Percentiles rank a stretch among this genome's conserved stretches.
These are phyloP conservation scores for Fusarium piperis DNA, from an alignment of 2,329 filamentous ascomycete genomes.

Conservation along the genomic window DNA sequence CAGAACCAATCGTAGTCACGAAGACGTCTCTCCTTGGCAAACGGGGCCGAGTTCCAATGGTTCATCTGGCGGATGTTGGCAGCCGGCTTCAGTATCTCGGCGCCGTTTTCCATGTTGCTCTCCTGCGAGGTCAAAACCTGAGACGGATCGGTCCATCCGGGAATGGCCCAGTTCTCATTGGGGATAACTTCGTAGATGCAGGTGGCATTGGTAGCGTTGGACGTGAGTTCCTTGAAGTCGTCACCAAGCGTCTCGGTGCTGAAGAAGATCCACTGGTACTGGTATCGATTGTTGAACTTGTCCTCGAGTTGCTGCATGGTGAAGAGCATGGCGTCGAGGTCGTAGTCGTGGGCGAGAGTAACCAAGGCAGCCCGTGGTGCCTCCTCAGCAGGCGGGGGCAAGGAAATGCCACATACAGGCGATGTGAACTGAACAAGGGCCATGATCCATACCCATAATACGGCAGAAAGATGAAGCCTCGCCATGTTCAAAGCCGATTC, in stretches of 20 bases:
- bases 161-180: constrained; percentile 79
- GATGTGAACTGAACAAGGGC: constrained; percentile 36
- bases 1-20: constrained; percentile 68
- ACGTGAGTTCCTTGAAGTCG: constrained; percentile 76
- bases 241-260: constrained; percentile 82
- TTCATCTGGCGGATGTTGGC: constrained; percentile 73
- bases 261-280: constrained; percentile 91
- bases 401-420: constrained; percentile 27
- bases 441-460: constrained; percentile 26
- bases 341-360: constrained; percentile 44
- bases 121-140: not conserved
- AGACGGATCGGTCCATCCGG: constrained; percentile 46
- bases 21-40: constrained; percentile 81
- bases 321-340: constrained; percentile 44
- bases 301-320: constrained; percentile 65
- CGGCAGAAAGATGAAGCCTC: constrained; percentile 5
- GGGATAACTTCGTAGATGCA: constrained; percentile 79
- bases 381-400: constrained; percentile 31
- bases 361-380: constrained; percentile 46
- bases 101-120: not conserved
- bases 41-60: constrained; percentile 84
- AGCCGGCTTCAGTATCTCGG: not conserved
- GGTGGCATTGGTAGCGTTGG: constrained; percentile 74
- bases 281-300: constrained; percentile 80
- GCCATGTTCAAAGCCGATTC: constrained; percentile 27